phyloP scores from a whole-genome alignment of 2,329 filamentous ascomycete genomes.

The Alternaria arborescens region DNA sequence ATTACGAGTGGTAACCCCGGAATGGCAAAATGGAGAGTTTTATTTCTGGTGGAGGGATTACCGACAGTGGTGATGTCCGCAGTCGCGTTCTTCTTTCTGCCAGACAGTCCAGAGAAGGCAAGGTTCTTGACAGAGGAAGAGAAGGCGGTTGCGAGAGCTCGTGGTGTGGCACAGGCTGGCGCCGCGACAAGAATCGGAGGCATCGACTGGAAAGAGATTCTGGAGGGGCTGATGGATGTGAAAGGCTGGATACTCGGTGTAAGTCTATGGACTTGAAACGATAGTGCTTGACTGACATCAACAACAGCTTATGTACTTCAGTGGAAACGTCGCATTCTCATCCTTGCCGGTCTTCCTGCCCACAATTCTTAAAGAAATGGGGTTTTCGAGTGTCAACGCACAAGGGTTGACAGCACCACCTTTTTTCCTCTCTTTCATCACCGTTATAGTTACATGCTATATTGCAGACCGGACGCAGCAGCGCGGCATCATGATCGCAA shows the following conservation, averaged over 20 bases:
- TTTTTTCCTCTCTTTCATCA: slow-evolving; percentile 72
- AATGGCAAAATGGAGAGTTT: slow-evolving; percentile 69
- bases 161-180: slow-evolving; percentile 45
- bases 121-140: slow-evolving; percentile 55
- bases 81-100: slow-evolving; percentile 55
- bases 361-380: slow-evolving; percentile 64
- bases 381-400: slow-evolving; percentile 70
- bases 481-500: slow-evolving; percentile 67
- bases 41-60: slow-evolving; percentile 60
- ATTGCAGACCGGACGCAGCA: slow-evolving; percentile 72
- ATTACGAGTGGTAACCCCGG: slow-evolving; percentile 67
- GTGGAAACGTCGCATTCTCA: slow-evolving; percentile 62
- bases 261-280: slow-evolving; percentile 11
- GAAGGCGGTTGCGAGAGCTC: slow-evolving; percentile 41
- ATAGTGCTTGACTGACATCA: slow-evolving; percentile 6
- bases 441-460: slow-evolving; percentile 68
- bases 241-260: slow-evolving; percentile 49
- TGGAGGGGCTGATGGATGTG: slow-evolving; percentile 39
- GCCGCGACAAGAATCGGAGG: slow-evolving; percentile 37
- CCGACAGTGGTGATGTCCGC: slow-evolving; percentile 54
- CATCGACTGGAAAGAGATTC: slow-evolving; percentile 41
- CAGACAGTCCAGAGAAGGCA: slow-evolving; percentile 56
- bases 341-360: slow-evolving; percentile 56
- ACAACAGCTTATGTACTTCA: slow-evolving; percentile 47
- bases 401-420: slow-evolving; percentile 78